phyloP scores from a whole-genome alignment of 176 grass and related monocot genomes.

The Urochloa ruziziensis region DNA sequence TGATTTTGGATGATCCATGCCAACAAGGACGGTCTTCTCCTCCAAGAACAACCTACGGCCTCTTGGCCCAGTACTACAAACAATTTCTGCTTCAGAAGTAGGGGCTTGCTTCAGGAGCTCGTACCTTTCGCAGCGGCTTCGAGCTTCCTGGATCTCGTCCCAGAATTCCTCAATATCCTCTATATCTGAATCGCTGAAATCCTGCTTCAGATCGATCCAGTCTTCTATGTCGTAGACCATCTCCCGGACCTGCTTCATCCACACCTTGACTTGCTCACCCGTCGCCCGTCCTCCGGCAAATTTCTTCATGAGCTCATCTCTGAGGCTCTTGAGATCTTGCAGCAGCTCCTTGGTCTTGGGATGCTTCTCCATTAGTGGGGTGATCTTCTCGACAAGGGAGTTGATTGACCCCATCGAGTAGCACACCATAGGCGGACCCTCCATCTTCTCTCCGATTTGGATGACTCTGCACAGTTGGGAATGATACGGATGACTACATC shows the following conservation, averaged over 20 bases:
- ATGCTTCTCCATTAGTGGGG: neutral
- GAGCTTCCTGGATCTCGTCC: neutral
- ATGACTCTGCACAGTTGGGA: neutral
- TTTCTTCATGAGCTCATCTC: neutral
- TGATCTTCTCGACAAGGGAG: constrained; percentile 12
- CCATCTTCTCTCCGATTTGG: neutral
- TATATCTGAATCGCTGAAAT: neutral
- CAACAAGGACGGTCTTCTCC: neutral
- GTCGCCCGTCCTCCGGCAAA: neutral
- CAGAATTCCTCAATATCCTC: neutral
- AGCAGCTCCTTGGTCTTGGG: neutral
- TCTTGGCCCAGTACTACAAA: neutral
- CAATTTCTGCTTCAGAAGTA: neutral
- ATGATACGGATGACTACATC: neutral
- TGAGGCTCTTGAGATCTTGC: neutral
- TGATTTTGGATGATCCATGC: neutral
- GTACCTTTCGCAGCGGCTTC: neutral
- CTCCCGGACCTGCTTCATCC: constrained; percentile 25
- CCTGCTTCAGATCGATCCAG: neutral
- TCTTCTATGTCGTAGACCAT: constrained; percentile 10
- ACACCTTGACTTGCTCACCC: neutral
- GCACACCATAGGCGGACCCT: constrained; percentile 11
- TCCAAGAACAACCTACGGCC: neutral
- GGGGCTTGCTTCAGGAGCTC: neutral
- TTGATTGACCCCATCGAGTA: constrained; percentile 15